Percentiles rank a stretch among this genome's conserved stretches.
Conservation (phyloP, 2,329 filamentous ascomycete genomes). For the Penicillium sclerotiorum region DNA sequence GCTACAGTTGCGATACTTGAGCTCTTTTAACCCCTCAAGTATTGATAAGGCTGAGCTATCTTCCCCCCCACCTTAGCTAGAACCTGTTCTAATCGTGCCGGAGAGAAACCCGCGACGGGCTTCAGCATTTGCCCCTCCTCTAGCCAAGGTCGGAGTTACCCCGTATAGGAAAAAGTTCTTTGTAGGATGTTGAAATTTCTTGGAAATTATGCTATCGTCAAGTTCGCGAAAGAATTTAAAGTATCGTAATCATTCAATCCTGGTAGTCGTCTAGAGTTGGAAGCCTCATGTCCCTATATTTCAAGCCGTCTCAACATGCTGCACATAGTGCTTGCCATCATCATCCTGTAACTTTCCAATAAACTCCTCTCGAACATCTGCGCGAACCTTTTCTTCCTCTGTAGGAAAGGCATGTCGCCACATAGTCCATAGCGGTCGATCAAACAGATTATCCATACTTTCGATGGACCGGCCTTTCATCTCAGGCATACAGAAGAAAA, state of each 20-base stretch:
- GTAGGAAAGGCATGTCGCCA: conserved; percentile 45
- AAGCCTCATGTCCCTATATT: no score
- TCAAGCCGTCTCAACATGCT: conserved; percentile 16
- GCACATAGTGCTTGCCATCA: conserved; percentile 22
- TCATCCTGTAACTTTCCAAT: conserved; percentile 13
- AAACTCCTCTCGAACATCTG: conserved; percentile 30
- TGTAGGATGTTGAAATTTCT: no score
- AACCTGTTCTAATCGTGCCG: no score
- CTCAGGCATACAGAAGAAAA: conserved; percentile 36
- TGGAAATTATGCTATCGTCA: no score
- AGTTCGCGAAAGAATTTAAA: no score
- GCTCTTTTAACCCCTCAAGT: background rate
- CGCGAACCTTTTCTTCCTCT: conserved; percentile 36
- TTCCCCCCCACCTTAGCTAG: background rate
- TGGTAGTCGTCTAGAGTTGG: no score
- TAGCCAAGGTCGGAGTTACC: background rate
- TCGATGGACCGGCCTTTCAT: conserved; percentile 36
- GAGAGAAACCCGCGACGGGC: conserved; percentile 12
- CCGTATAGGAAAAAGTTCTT: background rate
- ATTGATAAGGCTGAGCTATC: background rate
- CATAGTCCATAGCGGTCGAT: conserved; percentile 44
- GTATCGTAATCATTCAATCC: no score
- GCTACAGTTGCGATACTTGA: background rate
- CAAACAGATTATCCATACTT: conserved; percentile 39
- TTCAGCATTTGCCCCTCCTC: background rate